Base-by-base conservation (phyloP, 164 flowering plant genomes). In the Tetrastigma voinierianum region DNA sequence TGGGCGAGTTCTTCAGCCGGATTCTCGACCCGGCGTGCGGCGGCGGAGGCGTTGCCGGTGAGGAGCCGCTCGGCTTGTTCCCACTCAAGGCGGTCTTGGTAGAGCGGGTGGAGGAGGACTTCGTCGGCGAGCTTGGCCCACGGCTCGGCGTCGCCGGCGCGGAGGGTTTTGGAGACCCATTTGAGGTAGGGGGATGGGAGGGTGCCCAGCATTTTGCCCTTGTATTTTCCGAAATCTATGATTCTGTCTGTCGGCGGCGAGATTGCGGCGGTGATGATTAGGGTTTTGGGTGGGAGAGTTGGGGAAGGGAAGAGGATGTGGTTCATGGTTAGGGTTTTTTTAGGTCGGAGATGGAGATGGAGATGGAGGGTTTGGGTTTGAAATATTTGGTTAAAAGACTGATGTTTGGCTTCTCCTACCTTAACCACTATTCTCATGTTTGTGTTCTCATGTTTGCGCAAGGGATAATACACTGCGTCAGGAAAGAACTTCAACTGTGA, bases 81-180 rank as follows among this genome's bases (percentile, higher is more conserved):
- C 98, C 98, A 93, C 68, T 90, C 96, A 2, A 85, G 20, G 2
- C 98, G 70, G 70, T 93, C 98, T 46, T 65, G 62, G 76, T 90
- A 93, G 53, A 87, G 76, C 0, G 94, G 90, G 85, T 93, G 96
- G 61, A 57, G 56, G 9, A 93, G 85, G n/a, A 93, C 96, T 58
- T 87, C 80, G 62, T 93, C 96, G 0, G 95, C 94, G 0, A 83
- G 78, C 59, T 63, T 71, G 2, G 93, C 93, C 96, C 96, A 93
- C 6, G 83, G 83, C 23, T 74, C 76, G 51, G 62, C 80, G 63
- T 87, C 89, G 0, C 87, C 70, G 8, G 91, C 87, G 17, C 93
- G 72, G 14, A 93, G 83, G 45, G 78, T 90, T 46, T 73, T 78
- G 61, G 96, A 86, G 9, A 93, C 82, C 98, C 98, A 93, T 67